phyloP scores from a whole-genome alignment of 345 rosid genomes.

The Sisymbrium altissimum region DNA sequence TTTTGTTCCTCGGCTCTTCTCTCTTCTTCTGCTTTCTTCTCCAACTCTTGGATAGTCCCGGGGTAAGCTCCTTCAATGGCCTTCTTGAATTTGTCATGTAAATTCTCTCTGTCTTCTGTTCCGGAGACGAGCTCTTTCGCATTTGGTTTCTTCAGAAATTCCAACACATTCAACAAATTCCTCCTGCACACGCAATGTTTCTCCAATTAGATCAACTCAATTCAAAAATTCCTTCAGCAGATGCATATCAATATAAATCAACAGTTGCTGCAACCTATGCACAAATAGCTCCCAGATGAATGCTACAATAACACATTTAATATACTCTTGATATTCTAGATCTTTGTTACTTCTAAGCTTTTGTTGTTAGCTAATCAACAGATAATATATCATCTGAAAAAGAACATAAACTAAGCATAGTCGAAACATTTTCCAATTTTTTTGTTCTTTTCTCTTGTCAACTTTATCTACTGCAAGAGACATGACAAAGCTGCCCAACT shows the following conservation, averaged over 20 bases:
- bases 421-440: background rate
- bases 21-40: constrained; percentile 57
- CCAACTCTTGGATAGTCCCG: constrained; percentile 51
- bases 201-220: constrained; percentile 9
- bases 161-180: constrained; percentile 76
- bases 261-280: background rate
- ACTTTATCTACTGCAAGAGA: background rate
- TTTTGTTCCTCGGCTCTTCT: constrained; percentile 49
- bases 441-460: background rate
- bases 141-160: constrained; percentile 83
- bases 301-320: background rate
- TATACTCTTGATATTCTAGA: background rate
- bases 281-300: background rate
- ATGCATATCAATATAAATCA: background rate
- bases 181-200: constrained; percentile 50
- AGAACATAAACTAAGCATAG: background rate
- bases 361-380: background rate
- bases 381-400: background rate
- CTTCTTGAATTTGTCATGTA: constrained; percentile 67
- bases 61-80: constrained; percentile 67
- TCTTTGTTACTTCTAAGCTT: background rate
- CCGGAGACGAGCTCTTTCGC: constrained; percentile 84
- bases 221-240: background rate
- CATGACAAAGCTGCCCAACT: background rate
- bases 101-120: constrained; percentile 72